Evolutionary conservation across 257 asterid genomes (phyloP), one percentile per base, ranked within the genome.

Genomic region (Nicotiana attenuata): DNA sequence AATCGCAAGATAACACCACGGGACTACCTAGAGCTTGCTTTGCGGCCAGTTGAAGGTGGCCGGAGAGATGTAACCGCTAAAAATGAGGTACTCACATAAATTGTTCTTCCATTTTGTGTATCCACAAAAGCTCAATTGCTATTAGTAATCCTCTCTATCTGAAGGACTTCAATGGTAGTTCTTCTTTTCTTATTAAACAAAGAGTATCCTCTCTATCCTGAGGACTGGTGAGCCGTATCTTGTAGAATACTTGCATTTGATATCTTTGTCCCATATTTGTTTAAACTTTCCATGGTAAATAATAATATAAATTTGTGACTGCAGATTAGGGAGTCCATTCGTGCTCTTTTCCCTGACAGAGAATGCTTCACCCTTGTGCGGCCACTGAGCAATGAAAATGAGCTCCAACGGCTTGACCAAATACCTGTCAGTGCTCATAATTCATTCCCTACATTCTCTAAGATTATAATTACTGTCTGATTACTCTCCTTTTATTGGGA

Each of bases 301-400:
- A 17, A 66, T 33, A n/a, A 63, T 7, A 26, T 84, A 75, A 24
- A 67, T 52, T 41, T 81, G 61, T 80, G 60, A 65, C 64, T 66
- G 83, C 83, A 96, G 99, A 96, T 96, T 65, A 94, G 98, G 55
- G 99, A 96, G 86, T 96, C 98, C 83, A 94, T 96, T 86, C 97
- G 97, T 84, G 99, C 99, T 84, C 97, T 96, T 85, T 96, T 96
- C 86, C 99, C 99, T 20, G 97, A 96, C 87, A 90, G 99, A 85
- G 99, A 96, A 83, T 96, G 99, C 89, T 96, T 85, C 88, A 83
- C 99, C n/a, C 98, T 96, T 82, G 98, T 96, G 71, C 87, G 99
- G 66, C 99, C 99, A 56, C 85, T 94, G 83, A 94, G 92, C 90
- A 83, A 92, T 29, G 99, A 96, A 86, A 86, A 83, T 41, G 98